Evolutionary conservation across 2,329 filamentous ascomycete genomes (phyloP), one percentile per base, ranked within the genome.

Genomic region (Ilyonectria mors-panacis): DNA sequence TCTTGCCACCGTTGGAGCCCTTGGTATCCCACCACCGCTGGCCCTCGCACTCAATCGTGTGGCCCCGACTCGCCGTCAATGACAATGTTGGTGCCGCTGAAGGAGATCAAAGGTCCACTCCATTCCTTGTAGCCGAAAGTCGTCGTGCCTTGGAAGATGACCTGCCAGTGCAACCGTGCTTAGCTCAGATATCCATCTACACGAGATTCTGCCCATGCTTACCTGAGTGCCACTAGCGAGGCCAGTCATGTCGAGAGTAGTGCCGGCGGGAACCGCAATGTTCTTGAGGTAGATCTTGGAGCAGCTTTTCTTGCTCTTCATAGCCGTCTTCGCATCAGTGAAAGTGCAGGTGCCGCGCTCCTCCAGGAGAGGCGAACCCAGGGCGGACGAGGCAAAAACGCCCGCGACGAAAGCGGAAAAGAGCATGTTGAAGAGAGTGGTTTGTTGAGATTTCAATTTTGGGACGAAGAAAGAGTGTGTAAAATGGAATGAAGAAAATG

Each of bases 101-200:
- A 82, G 28, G 85, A 85, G 73, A 93, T 84, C 10, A 93, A 82
- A 37, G 91, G 91, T 0, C 91, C 91, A 1, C 77, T 77, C 91
- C 90, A 93, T 73, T 91, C 87, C 69, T 88, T 82, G 80, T 91
- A 92, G 21, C 84, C 90, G 74, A 90, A 93, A 59, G 87, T 89
- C 19, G 91, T 93, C 19, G 83, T 87, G 47, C 91, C 91, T 63
- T 88, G 78, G 78, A 93, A 93, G 72, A 86, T 88, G 68, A 92
- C 70, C 70, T 72, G 17, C n/a, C 39, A 42, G 39, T 6, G 1
- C 17, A 42, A 42, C 5, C 8, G 5, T n/a, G 17, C 19, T 42
- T 42, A 42, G 39, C 15, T n/a, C 17, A n/a, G 7, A 17, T 42
- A 6, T 5, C 15, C 15, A 3, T 6, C 39, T 8, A n/a, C 39